phyloP scores from a whole-genome alignment of 2,329 filamentous ascomycete species.

The Pseudonectria foliicola region DNA sequence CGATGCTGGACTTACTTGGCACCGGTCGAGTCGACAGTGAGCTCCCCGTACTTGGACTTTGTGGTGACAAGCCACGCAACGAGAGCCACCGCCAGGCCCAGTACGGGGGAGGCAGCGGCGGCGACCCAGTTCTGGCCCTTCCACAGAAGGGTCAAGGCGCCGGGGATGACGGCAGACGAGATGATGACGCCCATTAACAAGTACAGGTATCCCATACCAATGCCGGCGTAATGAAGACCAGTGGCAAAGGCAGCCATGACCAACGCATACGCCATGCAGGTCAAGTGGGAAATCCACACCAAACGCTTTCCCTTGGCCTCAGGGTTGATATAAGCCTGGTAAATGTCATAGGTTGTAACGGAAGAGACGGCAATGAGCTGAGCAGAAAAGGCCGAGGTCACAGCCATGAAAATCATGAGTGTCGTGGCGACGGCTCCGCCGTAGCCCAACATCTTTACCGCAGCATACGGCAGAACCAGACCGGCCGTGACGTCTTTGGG shows the following conservation, averaged over 20 bases:
- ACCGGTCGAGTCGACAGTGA: no score
- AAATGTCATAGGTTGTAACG: conserved; percentile 81
- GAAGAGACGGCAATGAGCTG: conserved; percentile 83
- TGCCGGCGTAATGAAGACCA: conserved; percentile 64
- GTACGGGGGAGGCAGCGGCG: conserved; percentile 58
- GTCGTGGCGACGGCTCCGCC: conserved; percentile 74
- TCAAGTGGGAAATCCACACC: conserved; percentile 70
- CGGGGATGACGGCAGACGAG: conserved; percentile 75
- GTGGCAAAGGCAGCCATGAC: conserved; percentile 74
- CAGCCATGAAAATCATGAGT: conserved; percentile 82
- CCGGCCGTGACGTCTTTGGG: conserved; percentile 73
- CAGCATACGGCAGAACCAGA: conserved; percentile 76
- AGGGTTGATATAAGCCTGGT: conserved; percentile 81
- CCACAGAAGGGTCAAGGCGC: conserved; percentile 75
- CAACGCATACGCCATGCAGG: conserved; percentile 64
- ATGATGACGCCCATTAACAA: conserved; percentile 91
- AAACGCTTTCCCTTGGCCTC: conserved; percentile 65
- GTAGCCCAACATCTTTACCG: conserved; percentile 73
- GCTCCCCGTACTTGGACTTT: no score
- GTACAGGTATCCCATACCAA: conserved; percentile 85
- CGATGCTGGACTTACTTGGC: no score
- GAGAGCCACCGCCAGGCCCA: conserved; percentile 60
- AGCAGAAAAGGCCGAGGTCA: conserved; percentile 75
- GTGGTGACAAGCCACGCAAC: conserved; percentile 67
- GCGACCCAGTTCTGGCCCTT: conserved; percentile 68